A percentile compares a stretch with the other conserved stretches of the same genome.
phyloP scores from a whole-genome alignment of 2,329 filamentous ascomycete genomes.

The Didymella pomorum region DNA sequence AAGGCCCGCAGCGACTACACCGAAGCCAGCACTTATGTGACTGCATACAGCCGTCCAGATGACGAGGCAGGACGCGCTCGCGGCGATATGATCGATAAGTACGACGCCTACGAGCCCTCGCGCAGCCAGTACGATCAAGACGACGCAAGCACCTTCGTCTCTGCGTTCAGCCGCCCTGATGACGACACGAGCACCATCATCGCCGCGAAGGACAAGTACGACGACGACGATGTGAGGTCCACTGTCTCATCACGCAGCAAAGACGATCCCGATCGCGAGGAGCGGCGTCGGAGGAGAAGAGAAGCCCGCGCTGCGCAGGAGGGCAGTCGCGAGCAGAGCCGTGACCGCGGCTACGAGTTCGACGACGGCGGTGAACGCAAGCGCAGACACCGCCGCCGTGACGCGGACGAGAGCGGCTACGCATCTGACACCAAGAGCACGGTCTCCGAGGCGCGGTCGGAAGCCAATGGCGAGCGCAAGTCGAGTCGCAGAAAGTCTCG shows the following conservation, averaged over 20 bases:
- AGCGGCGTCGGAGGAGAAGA: conserved; percentile 37
- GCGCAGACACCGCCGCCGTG: conserved; percentile 46
- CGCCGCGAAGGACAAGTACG: conserved; percentile 37
- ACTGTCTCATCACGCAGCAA: conserved; percentile 37
- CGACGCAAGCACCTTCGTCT: conserved; percentile 22
- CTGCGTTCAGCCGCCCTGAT: conserved; percentile 24
- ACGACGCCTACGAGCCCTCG: conserved; percentile 13
- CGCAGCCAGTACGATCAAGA: conserved; percentile 24
- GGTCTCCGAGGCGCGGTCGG: conserved; percentile 48
- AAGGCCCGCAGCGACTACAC: conserved; percentile 25
- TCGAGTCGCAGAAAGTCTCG: conserved; percentile 52
- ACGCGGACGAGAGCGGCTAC: conserved; percentile 48
- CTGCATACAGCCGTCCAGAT: conserved; percentile 18
- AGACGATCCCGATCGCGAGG: conserved; percentile 42
- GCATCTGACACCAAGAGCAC: conserved; percentile 54
- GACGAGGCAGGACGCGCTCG: conserved; percentile 10
- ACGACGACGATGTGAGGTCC: conserved; percentile 29
- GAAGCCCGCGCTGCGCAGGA: conserved; percentile 27
- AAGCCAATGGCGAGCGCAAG: conserved; percentile 48
- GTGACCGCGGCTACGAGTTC: conserved; percentile 46
- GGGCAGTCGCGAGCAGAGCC: conserved; percentile 45
- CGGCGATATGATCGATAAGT: conserved; percentile 21
- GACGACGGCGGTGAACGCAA: conserved; percentile 42
- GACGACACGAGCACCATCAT: conserved; percentile 38
- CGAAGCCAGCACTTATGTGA: conserved; percentile 21